Evolutionary conservation across 2,329 filamentous ascomycete genomes (phyloP).

Genomic region (Nakataea oryzae): DNA sequence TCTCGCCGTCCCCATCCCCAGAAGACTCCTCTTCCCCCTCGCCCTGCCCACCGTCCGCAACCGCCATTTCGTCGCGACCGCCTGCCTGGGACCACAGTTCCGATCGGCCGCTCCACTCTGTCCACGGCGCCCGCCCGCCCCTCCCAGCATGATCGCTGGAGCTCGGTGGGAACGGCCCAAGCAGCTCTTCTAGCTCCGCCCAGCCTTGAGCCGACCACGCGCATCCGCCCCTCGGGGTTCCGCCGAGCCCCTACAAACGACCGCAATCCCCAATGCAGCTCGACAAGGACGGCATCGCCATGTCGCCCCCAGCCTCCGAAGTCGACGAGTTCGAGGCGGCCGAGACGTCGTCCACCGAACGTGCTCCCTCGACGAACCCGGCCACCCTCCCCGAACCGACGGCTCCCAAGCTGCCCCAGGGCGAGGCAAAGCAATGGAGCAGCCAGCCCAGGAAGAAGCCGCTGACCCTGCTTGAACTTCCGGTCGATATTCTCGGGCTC

Average conservation of each 20-base stretch:
- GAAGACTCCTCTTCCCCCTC: too few relatives aligned
- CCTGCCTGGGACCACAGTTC: neutral
- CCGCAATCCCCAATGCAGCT: neutral
- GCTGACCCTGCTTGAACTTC: conserved; percentile 61
- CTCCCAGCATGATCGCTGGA: neutral
- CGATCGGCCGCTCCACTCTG: neutral
- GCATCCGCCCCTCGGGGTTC: neutral
- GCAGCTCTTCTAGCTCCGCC: neutral
- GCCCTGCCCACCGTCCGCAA: too few relatives aligned
- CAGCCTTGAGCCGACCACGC: neutral
- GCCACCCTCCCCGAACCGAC: conserved; percentile 9
- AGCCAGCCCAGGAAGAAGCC: conserved; percentile 46
- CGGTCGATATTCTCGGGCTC: conserved; percentile 66
- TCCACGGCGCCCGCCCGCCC: neutral
- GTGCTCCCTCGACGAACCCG: conserved; percentile 1
- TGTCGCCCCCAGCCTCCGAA: neutral
- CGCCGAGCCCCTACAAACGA: too few relatives aligned
- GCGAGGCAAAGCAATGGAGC: conserved; percentile 59
- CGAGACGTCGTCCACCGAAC: conserved; percentile 1
- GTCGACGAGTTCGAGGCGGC: neutral
- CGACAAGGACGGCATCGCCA: conserved; percentile 3
- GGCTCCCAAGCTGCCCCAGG: conserved; percentile 34
- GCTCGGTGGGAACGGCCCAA: neutral
- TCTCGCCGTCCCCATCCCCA: neutral
- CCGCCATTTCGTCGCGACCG: neutral